Evolutionary conservation across 768 basidiomycete species (phyloP), one percentile per base, ranked within the genome.

Genomic region (Porphyrellus cyaneotinctus): DNA sequence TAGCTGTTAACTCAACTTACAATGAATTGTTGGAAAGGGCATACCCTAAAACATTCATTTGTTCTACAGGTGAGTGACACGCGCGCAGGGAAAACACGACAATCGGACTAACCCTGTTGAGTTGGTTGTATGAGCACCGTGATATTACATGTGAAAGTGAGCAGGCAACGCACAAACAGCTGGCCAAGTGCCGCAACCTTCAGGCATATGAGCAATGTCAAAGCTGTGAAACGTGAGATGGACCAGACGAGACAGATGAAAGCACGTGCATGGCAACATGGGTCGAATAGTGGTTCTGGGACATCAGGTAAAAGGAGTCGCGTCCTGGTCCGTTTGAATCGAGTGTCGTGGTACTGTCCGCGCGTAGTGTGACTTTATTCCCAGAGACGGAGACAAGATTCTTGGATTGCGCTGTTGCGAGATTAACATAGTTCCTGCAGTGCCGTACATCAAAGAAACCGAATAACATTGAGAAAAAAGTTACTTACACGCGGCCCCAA

Each of bases 301-400:
- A 71, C 31, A 56, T 35, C 7, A 74, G 43, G 43, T 69, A 50
- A 39, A 75, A 72, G 13, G 72, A 67, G 41, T 74, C 64, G 20
- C 73, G 61, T 18, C 73, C 73, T 1, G 74, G 62, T 15, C 63
- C 71, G 3, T 56, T 42, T 4, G 73, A 22, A 23, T 39, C 55
- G 12, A 75, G 65, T 2, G 39, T 49, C 0, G 70, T 71, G 9
- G 63, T 72, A n/a, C 59, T 51, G 43, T 75, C 73, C 3, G 70
- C 64, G 28, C 74, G 65, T 17, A 74, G 45, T 3, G 64, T 69
- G 17, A 74, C 68, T 18, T 58, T 53, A 57, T 79, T 70, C 26
- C 73, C 75, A 12, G 73, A 73, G 2, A 82, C 74, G 54, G 73
- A 84, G 0, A 84, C 84, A 15, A 89, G 66, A 57, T 86, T 84